phyloP scores from a whole-genome alignment of 352 stramenopile species.

The Hyaloperonospora arabidopsidis region DNA sequence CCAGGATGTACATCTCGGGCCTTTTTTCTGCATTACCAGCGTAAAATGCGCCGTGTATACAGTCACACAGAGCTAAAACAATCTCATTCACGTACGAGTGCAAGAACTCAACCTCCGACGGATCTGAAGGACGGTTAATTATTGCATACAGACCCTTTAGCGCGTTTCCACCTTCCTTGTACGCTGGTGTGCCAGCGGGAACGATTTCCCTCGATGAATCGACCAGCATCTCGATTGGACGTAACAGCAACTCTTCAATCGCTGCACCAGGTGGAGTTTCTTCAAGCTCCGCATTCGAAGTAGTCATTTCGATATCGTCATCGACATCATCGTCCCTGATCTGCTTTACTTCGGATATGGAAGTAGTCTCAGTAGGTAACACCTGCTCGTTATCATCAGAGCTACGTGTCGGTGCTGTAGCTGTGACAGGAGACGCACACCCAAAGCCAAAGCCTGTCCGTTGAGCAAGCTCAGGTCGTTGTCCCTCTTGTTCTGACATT shows the following conservation, averaged over 20 bases:
- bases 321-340: constrained; percentile 28
- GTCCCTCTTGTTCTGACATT: constrained; percentile 4
- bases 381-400: constrained; percentile 3
- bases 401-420: constrained; percentile 5
- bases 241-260: constrained; percentile 55
- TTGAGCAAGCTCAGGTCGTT: constrained; percentile 17
- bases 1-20: constrained; percentile 61
- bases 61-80: constrained; percentile 59
- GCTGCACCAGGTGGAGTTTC: constrained; percentile 10
- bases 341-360: constrained; percentile 29
- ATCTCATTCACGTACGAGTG: constrained; percentile 77
- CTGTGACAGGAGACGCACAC: constrained; percentile 10
- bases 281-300: constrained; percentile 17
- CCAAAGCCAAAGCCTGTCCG: constrained; percentile 30
- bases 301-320: constrained; percentile 53
- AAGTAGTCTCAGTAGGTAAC: constrained; percentile 15
- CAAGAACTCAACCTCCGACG: constrained; percentile 59
- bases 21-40: constrained; percentile 47
- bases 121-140: constrained; percentile 46
- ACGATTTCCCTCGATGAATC: constrained; percentile 62
- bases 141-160: constrained; percentile 79
- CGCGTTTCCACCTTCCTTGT: constrained; percentile 57
- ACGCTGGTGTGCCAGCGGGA: constrained; percentile 38
- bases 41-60: constrained; percentile 66
- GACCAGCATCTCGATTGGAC: constrained; percentile 57